phyloP scores from a whole-genome alignment of 768 basidiomycete genomes.

The Podaxis rugospora region DNA sequence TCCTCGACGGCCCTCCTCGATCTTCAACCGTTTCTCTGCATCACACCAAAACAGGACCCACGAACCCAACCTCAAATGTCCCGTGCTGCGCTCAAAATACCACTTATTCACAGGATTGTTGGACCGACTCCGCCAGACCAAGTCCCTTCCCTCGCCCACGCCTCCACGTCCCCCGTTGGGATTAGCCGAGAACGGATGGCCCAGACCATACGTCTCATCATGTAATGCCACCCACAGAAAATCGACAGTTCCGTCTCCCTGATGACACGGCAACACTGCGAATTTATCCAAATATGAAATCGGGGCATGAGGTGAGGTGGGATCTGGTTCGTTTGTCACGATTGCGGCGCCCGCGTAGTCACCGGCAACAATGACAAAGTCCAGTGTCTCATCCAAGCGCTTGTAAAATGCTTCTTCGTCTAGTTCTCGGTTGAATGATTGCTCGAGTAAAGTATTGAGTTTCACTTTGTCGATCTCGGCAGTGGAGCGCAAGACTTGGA shows the following conservation, averaged over 20 bases:
- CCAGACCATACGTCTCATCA: constrained; percentile 97
- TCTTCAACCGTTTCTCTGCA: constrained; percentile 79
- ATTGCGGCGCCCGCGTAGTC: constrained; percentile 95
- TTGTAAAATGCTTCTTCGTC: constrained; percentile 72
- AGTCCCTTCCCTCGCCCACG: constrained; percentile 83
- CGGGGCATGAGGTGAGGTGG: constrained; percentile 32
- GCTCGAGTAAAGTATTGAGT: constrained; percentile 79
- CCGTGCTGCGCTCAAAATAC: constrained; percentile 96
- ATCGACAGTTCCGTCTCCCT: constrained; percentile 98
- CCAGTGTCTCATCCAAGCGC: constrained; percentile 71
- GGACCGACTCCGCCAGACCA: constrained; percentile 92
- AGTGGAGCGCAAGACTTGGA: constrained; percentile 71
- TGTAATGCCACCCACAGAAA: constrained; percentile 99
- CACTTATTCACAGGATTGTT: constrained; percentile 98
- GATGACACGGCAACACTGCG: constrained; percentile 89
- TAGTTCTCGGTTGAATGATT: constrained; percentile 75
- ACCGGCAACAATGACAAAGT: constrained; percentile 91
- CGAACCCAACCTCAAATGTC: constrained; percentile 77
- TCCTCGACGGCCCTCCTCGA: constrained; percentile 60
- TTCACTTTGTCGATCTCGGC: constrained; percentile 71
- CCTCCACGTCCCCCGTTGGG: constrained; percentile 93
- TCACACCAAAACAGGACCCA: constrained; percentile 99
- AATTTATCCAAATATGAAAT: constrained; percentile 98
- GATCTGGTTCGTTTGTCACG: constrained; percentile 63
- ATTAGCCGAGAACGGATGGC: constrained; percentile 90